Base-by-base conservation (phyloP, 2,329 filamentous ascomycete species). In the Gaeumannomyces tritici region DNA sequence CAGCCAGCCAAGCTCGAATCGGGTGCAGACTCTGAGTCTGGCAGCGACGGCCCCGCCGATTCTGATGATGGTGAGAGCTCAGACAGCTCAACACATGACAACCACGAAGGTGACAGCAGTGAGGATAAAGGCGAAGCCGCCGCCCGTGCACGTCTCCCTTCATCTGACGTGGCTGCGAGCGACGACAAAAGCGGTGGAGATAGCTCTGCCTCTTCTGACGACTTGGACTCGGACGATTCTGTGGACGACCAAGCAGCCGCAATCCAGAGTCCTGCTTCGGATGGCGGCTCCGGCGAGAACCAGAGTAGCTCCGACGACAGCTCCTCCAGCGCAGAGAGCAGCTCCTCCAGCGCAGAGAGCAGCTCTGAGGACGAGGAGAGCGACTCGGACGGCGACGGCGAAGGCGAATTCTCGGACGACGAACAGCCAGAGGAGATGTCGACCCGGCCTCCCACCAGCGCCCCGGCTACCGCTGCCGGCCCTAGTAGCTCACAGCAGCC, bases 381-480 rank as follows among this genome's bases (percentile, higher is more conserved):
- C 47, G 64, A 58, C 27, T 70, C 66, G 26, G 67, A 64, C 35
- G 65, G 63, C 47, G 65, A 63, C 4, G 63, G 61, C 13, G 67
- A 62, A 58, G 66, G 65, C 57, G 62, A 57, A 12, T 61, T 59
- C 9, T 63, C 61, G 27, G 63, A 62, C 29, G 59, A 63, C 62
- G 56, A 33, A 11, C 71, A 71, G 33, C 70, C 72, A 0, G 76
- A 78, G 58, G 75, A 75, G 63, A 35, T 70, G 31, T 73, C 78
- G 0, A 76, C 73, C 55, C 77, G 73, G 62, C 61, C 21, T n/a
- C 42, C 42, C 9, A 55, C 60, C 27, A 61, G 60, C 54, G 60
- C 61, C 33, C 60, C 59, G 35, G 12, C 13, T 9, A 18, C 21
- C 42, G 21, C 7, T 42, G 35, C 35, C 35, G 35, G 7, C 26